Evolutionary conservation across 1,284 basidiomycete genomes (phyloP).

Genomic region (Cryptococcus sp.): DNA sequence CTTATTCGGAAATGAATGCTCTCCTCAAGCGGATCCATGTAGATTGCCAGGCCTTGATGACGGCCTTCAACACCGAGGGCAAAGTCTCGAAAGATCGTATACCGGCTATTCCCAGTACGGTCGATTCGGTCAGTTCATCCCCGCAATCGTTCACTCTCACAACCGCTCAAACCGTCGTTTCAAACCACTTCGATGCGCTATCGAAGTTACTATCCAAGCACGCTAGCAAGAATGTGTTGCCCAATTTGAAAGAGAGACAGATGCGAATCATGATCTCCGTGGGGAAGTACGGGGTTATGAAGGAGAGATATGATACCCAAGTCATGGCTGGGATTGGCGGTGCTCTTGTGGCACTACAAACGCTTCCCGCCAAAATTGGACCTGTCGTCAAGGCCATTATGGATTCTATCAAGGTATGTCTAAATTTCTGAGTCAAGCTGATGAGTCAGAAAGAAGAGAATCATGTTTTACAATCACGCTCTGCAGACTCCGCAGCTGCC

Average conservation of each 20-base stretch:
- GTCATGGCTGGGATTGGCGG: slow-evolving; percentile 85
- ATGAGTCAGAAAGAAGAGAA: slow-evolving; percentile 79
- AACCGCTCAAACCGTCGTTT: slow-evolving; percentile 69
- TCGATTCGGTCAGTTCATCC: slow-evolving; percentile 65
- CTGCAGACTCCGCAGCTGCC: slow-evolving; percentile 77
- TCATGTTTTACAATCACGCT: slow-evolving; percentile 79
- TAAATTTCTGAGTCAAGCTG: slow-evolving; percentile 2
- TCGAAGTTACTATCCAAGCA: slow-evolving; percentile 54
- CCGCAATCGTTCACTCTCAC: slow-evolving; percentile 72
- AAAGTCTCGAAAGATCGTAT: slow-evolving; percentile 76
- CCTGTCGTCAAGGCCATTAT: slow-evolving; percentile 95
- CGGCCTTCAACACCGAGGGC: slow-evolving; percentile 76
- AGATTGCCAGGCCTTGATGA: slow-evolving; percentile 75
- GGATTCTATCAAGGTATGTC: slow-evolving; percentile 87
- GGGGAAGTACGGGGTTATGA: slow-evolving; percentile 76
- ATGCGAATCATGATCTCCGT: slow-evolving; percentile 68
- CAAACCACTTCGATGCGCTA: slow-evolving; percentile 66
- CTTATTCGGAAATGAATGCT: slow-evolving; percentile 89
- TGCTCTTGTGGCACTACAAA: slow-evolving; percentile 79
- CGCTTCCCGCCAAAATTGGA: slow-evolving; percentile 87
- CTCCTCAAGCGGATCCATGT: slow-evolving; percentile 72
- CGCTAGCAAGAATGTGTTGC: slow-evolving; percentile 72
- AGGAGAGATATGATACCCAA: slow-evolving; percentile 80
- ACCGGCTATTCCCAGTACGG: slow-evolving; percentile 70
- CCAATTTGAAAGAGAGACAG: slow-evolving; percentile 72